Conservation (phyloP, 768 basidiomycete species). For the Tulasnella sp. region DNA sequence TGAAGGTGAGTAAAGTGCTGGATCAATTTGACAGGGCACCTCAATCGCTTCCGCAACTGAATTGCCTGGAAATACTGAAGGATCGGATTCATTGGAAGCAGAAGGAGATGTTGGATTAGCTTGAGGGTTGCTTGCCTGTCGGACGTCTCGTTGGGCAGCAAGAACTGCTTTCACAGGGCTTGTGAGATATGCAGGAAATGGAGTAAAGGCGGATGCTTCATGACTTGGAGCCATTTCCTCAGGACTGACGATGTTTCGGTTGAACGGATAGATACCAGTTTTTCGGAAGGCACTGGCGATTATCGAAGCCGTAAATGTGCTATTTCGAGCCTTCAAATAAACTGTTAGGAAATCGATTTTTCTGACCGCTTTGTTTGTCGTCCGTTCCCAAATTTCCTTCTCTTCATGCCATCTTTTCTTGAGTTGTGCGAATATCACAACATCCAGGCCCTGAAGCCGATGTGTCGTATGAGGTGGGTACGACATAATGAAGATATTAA, state of each 20-base stretch:
- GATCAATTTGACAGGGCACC: background rate
- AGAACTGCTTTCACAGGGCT: constrained; percentile 1
- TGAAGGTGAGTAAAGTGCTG: background rate
- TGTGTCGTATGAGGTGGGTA: constrained; percentile 38
- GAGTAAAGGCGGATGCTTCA: background rate
- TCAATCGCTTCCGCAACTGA: no score
- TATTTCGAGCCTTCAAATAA: constrained; percentile 26
- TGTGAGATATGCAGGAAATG: background rate
- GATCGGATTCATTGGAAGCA: no score
- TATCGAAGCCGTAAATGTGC: constrained; percentile 23
- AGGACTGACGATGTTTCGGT: constrained; percentile 26
- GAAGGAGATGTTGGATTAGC: no score
- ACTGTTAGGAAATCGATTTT: constrained; percentile 31
- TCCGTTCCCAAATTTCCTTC: constrained; percentile 22
- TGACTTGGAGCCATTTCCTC: constrained; percentile 27
- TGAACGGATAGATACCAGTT: constrained; percentile 31
- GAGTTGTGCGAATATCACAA: constrained; percentile 19
- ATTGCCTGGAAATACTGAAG: no score
- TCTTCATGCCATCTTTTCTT: constrained; percentile 24
- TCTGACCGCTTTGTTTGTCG: constrained; percentile 20
- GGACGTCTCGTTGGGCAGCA: background rate
- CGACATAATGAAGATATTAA: constrained; percentile 32
- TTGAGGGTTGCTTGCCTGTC: background rate
- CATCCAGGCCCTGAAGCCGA: constrained; percentile 15
- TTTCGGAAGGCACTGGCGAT: constrained; percentile 29